These are phyloP conservation scores for Debaryomyces sp. DNA, from an alignment of 1,139 yeast species.

Conservation along the genomic window DNA sequence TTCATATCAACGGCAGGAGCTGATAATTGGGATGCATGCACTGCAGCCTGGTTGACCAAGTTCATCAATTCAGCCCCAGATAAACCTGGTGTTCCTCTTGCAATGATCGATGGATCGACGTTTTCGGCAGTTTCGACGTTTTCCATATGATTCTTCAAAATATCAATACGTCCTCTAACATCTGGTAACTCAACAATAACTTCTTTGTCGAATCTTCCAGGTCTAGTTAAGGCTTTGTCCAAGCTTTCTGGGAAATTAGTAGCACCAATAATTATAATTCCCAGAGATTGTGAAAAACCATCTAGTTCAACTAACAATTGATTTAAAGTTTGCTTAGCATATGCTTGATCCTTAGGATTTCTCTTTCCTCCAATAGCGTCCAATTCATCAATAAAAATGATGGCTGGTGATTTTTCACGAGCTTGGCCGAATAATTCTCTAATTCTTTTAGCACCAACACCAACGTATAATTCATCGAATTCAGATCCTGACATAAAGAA, in stretches of 20 bases:
- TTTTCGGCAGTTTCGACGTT: conserved; percentile 83
- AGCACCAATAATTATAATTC: conserved; percentile 95
- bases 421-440: conserved; percentile 94
- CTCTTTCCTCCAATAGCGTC: conserved; percentile 99
- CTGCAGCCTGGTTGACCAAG: conserved; percentile 96
- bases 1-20: conserved; percentile 89
- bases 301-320: conserved; percentile 95
- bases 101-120: conserved; percentile 86
- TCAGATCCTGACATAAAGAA: conserved; percentile 99
- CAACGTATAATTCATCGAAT: conserved; percentile 96
- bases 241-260: conserved; percentile 97
- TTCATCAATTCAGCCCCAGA: conserved; percentile 97
- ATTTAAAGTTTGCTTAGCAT: conserved; percentile 94
- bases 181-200: conserved; percentile 97
- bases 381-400: conserved; percentile 92
- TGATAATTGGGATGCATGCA: conserved; percentile 89
- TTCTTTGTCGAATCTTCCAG: conserved; percentile 96
- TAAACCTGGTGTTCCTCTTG: conserved; percentile 96
- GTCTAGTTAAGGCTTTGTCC: conserved; percentile 96
- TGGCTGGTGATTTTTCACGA: conserved; percentile 94
- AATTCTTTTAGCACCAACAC: conserved; percentile 98
- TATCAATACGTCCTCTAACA: conserved; percentile 95
- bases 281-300: conserved; percentile 91
- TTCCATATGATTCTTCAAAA: conserved; percentile 87
- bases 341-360: conserved; percentile 96